Evolutionary conservation across 305 asterid species (phyloP), one percentile per base, ranked within the genome.

Genomic region (Andrographis paniculata): DNA sequence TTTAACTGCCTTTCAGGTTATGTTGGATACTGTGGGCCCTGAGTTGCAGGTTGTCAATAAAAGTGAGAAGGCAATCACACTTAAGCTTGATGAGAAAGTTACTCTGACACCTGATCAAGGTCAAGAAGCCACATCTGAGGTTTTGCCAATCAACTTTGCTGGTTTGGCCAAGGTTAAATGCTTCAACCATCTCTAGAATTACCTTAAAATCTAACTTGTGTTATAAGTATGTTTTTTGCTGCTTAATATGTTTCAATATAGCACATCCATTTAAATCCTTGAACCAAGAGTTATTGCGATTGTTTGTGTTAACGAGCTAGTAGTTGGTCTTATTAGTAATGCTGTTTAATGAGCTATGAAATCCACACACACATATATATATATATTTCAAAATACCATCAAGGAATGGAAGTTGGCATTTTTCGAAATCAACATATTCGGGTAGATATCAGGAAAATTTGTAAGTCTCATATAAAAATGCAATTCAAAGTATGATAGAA

Each of bases 11-110:
- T 62, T 69, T 59, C 67, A 84, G 95, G 94, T 82, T 54, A 88
- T 88, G 97, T 42, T 88, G 50, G 97, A 88, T 57, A 84, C 97
- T 4, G 92, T 78, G 64, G 97, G 97, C 30, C 77, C 95, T 12
- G 95, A 88, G 76, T 68, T 89, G 33, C 95, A 79, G 70, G 98
- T 89, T 50, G 72, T 80, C 49, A 89, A 85, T 64, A 85, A 75
- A 66, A 66, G 72, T 36, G 94, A 76, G 71, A 65, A 53, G 41
- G 63, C 86, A 45, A 89, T 89, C 62, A 76, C 92, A 13, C 86
- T 89, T 6, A 60, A 69, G 72, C 94, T 62, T 5, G 94, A 82
- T 45, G 94, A 48, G 47, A 74, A 71, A 44, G 88, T 89, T 62
- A 73, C 65, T 66, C 74, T 89, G 43, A 85, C 94, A 1, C 93